Evolutionary conservation across 225 moss, liverwort and hornwort genomes (phyloP), one percentile per base, ranked within the genome.

Genomic region (Climacium dendroides): DNA sequence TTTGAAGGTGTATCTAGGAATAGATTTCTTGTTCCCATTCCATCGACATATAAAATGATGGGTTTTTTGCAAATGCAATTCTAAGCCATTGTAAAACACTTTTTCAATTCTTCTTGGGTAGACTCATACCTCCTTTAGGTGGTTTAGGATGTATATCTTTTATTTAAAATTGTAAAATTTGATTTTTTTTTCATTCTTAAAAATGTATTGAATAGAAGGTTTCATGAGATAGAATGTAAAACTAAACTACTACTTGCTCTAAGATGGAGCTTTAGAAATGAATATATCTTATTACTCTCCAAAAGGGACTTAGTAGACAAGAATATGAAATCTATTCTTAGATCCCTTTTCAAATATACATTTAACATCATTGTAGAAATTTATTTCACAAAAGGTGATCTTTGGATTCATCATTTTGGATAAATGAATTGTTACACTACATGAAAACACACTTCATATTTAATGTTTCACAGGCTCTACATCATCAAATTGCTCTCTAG

Each of bases 281-380:
- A 13, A 20, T 19, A 19, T n/a, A 10, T 66, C 3, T 6, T n/a
- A 66, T 20, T 20, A 20, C 2, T 66, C 20, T 2, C 11, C 11
- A n/a, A 6, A 6, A 6, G 6, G 6, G 26, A 28, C 29, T 29
- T 7, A 6, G 7, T 20, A n/a, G 3, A n/a, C 0, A 1, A 0
- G 1, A 66, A 66, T n/a, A 6, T 0, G 1, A n/a, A 20, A n/a
- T 66, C 4, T 66, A n/a, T 11, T n/a, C 0, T n/a, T 11, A 11
- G 0, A n/a, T 35, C 0, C 2, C 0, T 22, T 12, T n/a, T 37
- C 12, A 11, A 37, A 37, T 66, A 22, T 37, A 37, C 12, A n/a
- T 37, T 22, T 66, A 20, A 66, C 20, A 20, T 20, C 66, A 67
- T 6, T 37, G 13, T 1, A 37, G 4, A 37, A 61, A 12, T 22